Conservation (phyloP, 306 rosid species). For the Prunus mongolica region DNA sequence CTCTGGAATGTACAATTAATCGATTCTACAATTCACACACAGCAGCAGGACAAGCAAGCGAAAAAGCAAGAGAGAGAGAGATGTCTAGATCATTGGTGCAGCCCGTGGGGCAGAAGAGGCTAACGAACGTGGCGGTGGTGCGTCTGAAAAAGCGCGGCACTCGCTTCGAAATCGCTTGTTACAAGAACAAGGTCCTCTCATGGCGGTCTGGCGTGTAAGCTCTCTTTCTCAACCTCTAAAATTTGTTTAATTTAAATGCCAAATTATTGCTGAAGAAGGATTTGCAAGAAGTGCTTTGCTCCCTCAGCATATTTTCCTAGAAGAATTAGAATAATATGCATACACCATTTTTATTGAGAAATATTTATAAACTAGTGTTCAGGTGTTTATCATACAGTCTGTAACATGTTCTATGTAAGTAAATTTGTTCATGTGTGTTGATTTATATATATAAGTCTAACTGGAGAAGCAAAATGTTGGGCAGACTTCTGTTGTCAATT, state of each 20-base stretch:
- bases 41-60: not conserved
- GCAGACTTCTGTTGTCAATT: too few relatives aligned
- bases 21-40: not conserved
- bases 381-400: too few relatives aligned
- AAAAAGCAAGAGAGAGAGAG: too few relatives aligned
- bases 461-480: too few relatives aligned
- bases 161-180: slow-evolving; percentile 93
- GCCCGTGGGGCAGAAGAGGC: slow-evolving; percentile 91
- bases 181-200: slow-evolving; percentile 86
- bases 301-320: not conserved
- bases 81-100: slow-evolving; percentile 74
- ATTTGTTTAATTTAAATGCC: not conserved
- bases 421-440: too few relatives aligned
- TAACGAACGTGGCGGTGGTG: slow-evolving; percentile 91
- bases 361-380: not conserved
- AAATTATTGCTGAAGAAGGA: not conserved
- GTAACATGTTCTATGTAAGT: not conserved
- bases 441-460: too few relatives aligned
- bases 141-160: slow-evolving; percentile 78
- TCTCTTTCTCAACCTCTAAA: slow-evolving; percentile 13
- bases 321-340: not conserved
- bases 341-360: not conserved
- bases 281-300: not conserved
- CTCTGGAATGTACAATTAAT: not conserved
- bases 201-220: slow-evolving; percentile 96